Percentiles rank a stretch among this genome's conserved stretches.
phyloP scores from a whole-genome alignment of 169 alveolate species.

The Plasmodium billcollinsi region DNA sequence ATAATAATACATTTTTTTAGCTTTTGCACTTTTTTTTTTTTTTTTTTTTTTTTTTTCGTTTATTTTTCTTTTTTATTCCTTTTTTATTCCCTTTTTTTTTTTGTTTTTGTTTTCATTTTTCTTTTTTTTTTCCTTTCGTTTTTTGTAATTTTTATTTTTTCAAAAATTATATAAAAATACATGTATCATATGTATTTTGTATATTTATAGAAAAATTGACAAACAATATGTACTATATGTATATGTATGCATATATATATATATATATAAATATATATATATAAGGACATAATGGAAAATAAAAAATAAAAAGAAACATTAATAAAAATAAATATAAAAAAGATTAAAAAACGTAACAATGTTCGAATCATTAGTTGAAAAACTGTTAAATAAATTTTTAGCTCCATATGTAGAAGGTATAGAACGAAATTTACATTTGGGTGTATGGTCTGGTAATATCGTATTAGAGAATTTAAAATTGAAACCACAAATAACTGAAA shows the following conservation, averaged over 20 bases:
- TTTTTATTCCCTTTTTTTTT: no score
- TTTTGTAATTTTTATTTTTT: no score
- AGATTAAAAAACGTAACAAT: slow-evolving; percentile 65
- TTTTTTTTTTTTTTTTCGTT: no score
- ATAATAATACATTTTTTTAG: no score
- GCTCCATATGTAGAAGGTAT: slow-evolving; percentile 92
- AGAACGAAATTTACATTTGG: slow-evolving; percentile 87
- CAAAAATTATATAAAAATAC: no score
- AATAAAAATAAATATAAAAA: slow-evolving; percentile 2
- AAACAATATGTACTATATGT: no score
- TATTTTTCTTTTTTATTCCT: no score
- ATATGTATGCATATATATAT: background rate
- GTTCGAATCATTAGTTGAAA: slow-evolving; percentile 90
- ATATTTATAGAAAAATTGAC: no score
- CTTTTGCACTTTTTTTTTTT: no score
- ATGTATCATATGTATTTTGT: no score
- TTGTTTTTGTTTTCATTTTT: no score
- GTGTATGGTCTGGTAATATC: slow-evolving; percentile 91
- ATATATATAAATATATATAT: background rate
- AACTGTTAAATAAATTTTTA: slow-evolving; percentile 88
- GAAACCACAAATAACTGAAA: slow-evolving; percentile 88
- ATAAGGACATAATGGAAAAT: background rate
- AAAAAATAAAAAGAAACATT: background rate
- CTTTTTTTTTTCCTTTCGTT: no score
- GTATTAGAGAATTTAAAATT: slow-evolving; percentile 85